Base-by-base conservation (phyloP, 768 basidiomycete species). In the Cystoderma amianthinum region DNA sequence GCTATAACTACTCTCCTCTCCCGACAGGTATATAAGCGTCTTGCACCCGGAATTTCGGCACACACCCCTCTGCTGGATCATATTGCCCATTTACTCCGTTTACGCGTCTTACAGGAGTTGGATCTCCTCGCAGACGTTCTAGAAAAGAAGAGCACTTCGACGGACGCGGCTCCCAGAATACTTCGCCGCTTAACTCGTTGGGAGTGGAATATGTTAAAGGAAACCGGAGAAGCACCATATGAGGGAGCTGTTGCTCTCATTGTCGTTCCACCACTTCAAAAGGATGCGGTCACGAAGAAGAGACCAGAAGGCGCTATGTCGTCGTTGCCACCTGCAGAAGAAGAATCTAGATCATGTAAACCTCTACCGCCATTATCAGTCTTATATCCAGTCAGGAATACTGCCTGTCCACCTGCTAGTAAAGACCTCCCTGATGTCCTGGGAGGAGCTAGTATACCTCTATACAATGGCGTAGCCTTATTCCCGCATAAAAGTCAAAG, bases 91-190 rank as follows among this genome's bases (percentile, higher is more conserved):
- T 65, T 81, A 17, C 64, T 91, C 7, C 85, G 86, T 34, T 57
- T 84, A 11, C 78, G 88, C 13, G 72, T 88, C 10, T 62, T 91
- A 2, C 86, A 90, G 55, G 89, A 91, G 51, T 60, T 91, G 4
- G 70, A 80, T 28, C 56, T 88, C 4, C 58, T 90, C 32, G 65
- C 61, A 1, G 69, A 73, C 10, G 57, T 55, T 5, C 54, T 83
- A 34, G 57, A 48, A 38, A 36, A 42, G 36, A 44, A 36, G 49
- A 49, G 44, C 44, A 39, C 35, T 18, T 46, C 19, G 47, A 46
- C n/a, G 32, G 43, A 39, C 46, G 28, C 15, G 28, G 9, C 64
- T 50, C 44, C 43, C 22, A 51, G 83, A 36, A 59, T 91, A 22
- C n/a, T n/a, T n/a, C 72, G 85, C 28, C 72, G 81, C 39, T 68